These are phyloP conservation scores for Pleurotus giganteus DNA, from an alignment of 768 basidiomycete species.

Conservation along the genomic window DNA sequence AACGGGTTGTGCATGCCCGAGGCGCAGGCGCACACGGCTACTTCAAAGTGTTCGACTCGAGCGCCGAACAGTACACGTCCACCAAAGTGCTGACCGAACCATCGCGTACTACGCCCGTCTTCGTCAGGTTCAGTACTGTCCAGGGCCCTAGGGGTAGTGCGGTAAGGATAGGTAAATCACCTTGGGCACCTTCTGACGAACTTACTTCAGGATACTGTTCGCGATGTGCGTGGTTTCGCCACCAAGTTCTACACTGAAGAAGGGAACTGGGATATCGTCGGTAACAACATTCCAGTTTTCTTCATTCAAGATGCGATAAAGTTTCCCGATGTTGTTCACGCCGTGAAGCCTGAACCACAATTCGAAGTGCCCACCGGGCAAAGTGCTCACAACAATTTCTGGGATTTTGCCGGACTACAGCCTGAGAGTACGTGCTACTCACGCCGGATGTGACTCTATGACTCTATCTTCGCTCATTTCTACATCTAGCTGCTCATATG, in stretches of 20 bases:
- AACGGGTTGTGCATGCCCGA: slow-evolving; percentile 73
- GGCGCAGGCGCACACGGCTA: slow-evolving; percentile 81
- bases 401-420: slow-evolving; percentile 77
- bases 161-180: too few relatives aligned
- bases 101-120: slow-evolving; percentile 69
- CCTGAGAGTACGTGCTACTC: slow-evolving; percentile 49
- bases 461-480: background rate
- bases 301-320: slow-evolving; percentile 82
- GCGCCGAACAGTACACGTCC: slow-evolving; percentile 67
- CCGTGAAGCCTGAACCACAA: slow-evolving; percentile 83
- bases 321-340: slow-evolving; percentile 84
- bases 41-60: slow-evolving; percentile 71
- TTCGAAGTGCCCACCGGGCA: slow-evolving; percentile 76
- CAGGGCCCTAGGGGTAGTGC: slow-evolving; percentile 81
- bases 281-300: slow-evolving; percentile 82
- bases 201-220: slow-evolving; percentile 67
- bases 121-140: slow-evolving; percentile 86
- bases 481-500: slow-evolving; percentile 59
- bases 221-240: slow-evolving; percentile 88
- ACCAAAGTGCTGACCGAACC: slow-evolving; percentile 75
- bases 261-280: slow-evolving; percentile 87
- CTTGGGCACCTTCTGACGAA: too few relatives aligned
- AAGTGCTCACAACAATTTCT: slow-evolving; percentile 80
- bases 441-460: too few relatives aligned
- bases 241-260: slow-evolving; percentile 80